phyloP scores from a whole-genome alignment of 306 rosid genomes.

The Boehmeria nivea region DNA sequence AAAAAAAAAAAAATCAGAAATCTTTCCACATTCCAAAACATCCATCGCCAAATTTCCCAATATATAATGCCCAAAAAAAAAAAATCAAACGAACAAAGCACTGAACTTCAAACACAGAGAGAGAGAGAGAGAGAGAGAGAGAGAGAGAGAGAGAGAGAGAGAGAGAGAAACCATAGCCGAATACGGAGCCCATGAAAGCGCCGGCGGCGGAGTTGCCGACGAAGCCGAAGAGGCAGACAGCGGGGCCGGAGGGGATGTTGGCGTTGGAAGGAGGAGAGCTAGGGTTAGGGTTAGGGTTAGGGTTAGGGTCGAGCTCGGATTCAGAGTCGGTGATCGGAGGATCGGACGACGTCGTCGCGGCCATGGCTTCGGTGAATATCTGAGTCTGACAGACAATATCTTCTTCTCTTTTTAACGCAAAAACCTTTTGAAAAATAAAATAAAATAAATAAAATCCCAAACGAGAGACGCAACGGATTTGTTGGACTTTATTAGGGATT shows the following conservation, averaged over 20 bases:
- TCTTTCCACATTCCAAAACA: too few relatives aligned
- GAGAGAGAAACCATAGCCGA: slow-evolving; percentile 63
- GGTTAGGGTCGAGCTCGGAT: slow-evolving; percentile 21
- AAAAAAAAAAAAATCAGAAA: too few relatives aligned
- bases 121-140: too few relatives aligned
- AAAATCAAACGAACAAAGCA: background rate
- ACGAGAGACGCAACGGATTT: too few relatives aligned
- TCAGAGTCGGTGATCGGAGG: slow-evolving; percentile 40
- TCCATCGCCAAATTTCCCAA: too few relatives aligned
- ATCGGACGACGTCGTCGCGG: slow-evolving; percentile 33
- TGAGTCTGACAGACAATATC: background rate
- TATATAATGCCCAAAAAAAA: background rate
- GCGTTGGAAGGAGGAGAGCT: slow-evolving; percentile 45
- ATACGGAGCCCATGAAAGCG: slow-evolving; percentile 92
- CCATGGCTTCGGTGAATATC: slow-evolving; percentile 33
- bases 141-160: slow-evolving; percentile 2
- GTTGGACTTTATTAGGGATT: too few relatives aligned
- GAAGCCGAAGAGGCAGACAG: slow-evolving; percentile 69
- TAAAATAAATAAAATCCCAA: too few relatives aligned
- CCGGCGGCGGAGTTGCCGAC: slow-evolving; percentile 77
- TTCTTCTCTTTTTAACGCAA: background rate
- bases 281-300: slow-evolving; percentile 27
- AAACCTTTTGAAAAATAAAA: too few relatives aligned
- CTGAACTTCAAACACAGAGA: too few relatives aligned
- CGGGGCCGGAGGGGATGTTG: slow-evolving; percentile 29